Conservation (phyloP, 495 filamentous ascomycete species). For the Xylaria grammica region DNA sequence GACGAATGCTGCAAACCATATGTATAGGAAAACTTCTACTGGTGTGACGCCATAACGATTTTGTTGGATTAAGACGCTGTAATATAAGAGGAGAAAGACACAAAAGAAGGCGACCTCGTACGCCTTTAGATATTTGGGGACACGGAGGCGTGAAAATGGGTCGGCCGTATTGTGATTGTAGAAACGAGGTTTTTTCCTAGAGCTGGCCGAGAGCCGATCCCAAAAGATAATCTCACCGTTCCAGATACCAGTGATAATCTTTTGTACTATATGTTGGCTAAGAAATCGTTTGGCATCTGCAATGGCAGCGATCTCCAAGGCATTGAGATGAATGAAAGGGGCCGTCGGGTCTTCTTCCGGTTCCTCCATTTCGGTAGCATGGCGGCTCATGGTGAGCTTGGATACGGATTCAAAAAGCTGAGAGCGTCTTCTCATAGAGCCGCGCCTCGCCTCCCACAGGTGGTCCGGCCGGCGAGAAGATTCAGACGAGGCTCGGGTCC, state of each 20-base stretch:
- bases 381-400: conserved; percentile 50
- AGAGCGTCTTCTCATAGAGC: conserved; percentile 36
- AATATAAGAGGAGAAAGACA: conserved; percentile 82
- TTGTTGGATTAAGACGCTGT: conserved; percentile 73
- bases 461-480: conserved; percentile 30
- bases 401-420: conserved; percentile 52
- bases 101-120: conserved; percentile 90
- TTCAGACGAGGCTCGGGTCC: conserved; percentile 16
- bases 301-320: conserved; percentile 87
- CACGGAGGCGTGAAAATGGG: conserved; percentile 81
- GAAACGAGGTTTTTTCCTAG: conserved; percentile 78
- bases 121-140: conserved; percentile 89
- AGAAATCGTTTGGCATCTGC: conserved; percentile 91
- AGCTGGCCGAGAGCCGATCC: conserved; percentile 77
- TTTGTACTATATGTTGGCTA: conserved; percentile 83
- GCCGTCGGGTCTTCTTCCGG: conserved; percentile 61
- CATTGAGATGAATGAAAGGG: conserved; percentile 79
- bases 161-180: conserved; percentile 80
- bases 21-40: conserved; percentile 61
- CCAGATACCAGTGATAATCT: conserved; percentile 89
- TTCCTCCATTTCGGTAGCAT: conserved; percentile 43
- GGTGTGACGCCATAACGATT: conserved; percentile 53
- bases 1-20: conserved; percentile 82
- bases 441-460: conserved; percentile 26
- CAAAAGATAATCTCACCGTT: conserved; percentile 91